Evolutionary conservation across 352 stramenopile species (phyloP), one percentile per base, ranked within the genome.

Genomic region (Phytophthora idaei): DNA sequence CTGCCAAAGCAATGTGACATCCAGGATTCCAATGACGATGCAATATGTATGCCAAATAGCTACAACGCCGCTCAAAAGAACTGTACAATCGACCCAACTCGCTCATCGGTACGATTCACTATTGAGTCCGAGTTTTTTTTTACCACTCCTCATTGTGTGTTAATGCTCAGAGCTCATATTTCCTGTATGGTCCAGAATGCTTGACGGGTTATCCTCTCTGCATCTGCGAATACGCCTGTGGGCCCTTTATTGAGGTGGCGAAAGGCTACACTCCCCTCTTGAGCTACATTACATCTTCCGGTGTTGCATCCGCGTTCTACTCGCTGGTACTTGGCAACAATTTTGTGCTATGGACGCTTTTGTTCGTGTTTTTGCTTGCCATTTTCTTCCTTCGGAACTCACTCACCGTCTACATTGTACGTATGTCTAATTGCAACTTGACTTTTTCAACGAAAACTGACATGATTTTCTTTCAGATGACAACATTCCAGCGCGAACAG

Each of bases 301-400:
- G 67, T 14, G 45, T 76, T 32, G 49, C 83, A 4, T 74, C 80
- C 0, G 44, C 48, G 6, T 41, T 78, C 28, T 90, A 87, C 37
- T 58, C 44, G 8, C 34, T 78, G 6, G 27, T 89, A 0, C 39
- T 76, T 14, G 73, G 70, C 14, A 89, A 65, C 64, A 77, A 74
- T 15, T 62, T 76, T 5, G 66, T 86, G 3, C 56, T 63, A 11
- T 90, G 79, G 80, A 25, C 39, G 1, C 32, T 86, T n/a, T 62
- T 86, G 15, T 63, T 74, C 11, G 46, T 71, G 4, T 55, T 75
- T 8, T 17, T 77, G 25, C 77, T 87, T 12, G 53, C 55, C 12
- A 66, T 78, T 6, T 84, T 89, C 32, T 81, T 88, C 50, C 51
- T 83, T 28, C 76, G 78, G 14, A 89, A 90, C 55, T 89, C 82